Evolutionary conservation across 805 yeast species (phyloP), one percentile per base, ranked within the genome.

Genomic region (Candida easanensis): DNA sequence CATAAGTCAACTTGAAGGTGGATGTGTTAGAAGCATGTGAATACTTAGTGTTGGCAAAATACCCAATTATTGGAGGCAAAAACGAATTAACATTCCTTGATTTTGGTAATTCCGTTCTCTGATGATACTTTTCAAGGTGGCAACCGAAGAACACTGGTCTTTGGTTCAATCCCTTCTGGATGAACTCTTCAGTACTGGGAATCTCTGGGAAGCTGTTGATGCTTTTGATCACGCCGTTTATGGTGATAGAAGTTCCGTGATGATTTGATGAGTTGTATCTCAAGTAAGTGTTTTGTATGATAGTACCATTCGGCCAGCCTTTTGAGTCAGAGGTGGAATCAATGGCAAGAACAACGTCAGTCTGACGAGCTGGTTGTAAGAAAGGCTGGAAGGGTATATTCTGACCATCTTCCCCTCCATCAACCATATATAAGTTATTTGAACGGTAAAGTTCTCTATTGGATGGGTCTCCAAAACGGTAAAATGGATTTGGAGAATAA

Each of bases 111-210:
- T 44, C 44, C 9, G 39, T 42, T 33, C 50, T 36, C 22, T 27
- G 50, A 11, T 42, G 49, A 35, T 38, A 53, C 27, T 39, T 39
- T 14, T 43, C 58, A 30, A 50, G 48, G 38, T 41, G 32, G 64
- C 97, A 90, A 4, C 97, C 97, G 58, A 89, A 84, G 63, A 88
- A 88, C 0, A 81, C 68, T 13, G 97, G 96, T 45, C 66, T 74
- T 9, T 77, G 66, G 9, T 76, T 74, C 42, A 83, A 67, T 41
- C 77, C 76, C 45, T 62, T 51, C 38, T 66, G 61, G n/a, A 70
- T 36, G 52, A 82, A 77, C 1, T 78, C 68, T 11, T 65, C 59
- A 13, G 62, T 58, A 49, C 70, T 77, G 1, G 89, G 90, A 39
- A 83, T 82, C 46, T 77, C 70, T 2, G 89, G 89, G 64, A 80